phyloP scores from a whole-genome alignment of 345 rosid species.

The Bruguiera parviflora region DNA sequence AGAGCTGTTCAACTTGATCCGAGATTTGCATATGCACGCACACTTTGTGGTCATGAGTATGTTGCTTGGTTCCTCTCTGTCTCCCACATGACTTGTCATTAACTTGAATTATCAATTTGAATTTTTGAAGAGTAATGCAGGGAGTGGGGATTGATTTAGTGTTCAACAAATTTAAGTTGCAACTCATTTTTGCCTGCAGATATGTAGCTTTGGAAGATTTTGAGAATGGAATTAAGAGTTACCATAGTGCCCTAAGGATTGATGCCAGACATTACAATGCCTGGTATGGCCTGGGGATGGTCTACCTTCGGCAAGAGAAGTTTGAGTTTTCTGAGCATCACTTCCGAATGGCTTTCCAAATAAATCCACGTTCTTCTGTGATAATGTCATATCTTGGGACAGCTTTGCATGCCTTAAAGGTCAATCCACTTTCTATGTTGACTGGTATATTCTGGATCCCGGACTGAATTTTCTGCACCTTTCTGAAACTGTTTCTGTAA shows the following conservation, averaged over 20 bases:
- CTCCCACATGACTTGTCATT: neutral
- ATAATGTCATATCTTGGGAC: conserved; percentile 95
- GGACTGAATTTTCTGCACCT: neutral
- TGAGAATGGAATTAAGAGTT: conserved; percentile 91
- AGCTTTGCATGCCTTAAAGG: conserved; percentile 84
- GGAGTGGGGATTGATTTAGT: neutral
- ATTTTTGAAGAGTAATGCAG: neutral
- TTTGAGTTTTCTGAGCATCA: conserved; percentile 94
- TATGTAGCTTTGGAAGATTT: conserved; percentile 87
- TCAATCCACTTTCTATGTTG: conserved; percentile 17
- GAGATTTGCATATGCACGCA: conserved; percentile 90
- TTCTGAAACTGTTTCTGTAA: conserved; percentile 8
- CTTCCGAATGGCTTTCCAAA: conserved; percentile 79
- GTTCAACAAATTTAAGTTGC: neutral
- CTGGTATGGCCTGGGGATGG: conserved; percentile 98
- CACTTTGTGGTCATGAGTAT: conserved; percentile 98
- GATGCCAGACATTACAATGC: conserved; percentile 94
- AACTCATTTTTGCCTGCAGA: conserved; percentile 35
- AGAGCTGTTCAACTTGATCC: conserved; percentile 85
- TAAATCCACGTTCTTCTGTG: conserved; percentile 87
- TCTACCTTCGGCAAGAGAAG: conserved; percentile 92
- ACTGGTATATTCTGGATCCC: conserved; percentile 6
- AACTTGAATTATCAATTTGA: too few species aligned
- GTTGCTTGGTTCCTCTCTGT: conserved; percentile 16
- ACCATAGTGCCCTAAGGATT: conserved; percentile 81